These are phyloP conservation scores for Stephanodiscus triporus DNA, from an alignment of 108 stramenopile genomes.

Conservation along the genomic window DNA sequence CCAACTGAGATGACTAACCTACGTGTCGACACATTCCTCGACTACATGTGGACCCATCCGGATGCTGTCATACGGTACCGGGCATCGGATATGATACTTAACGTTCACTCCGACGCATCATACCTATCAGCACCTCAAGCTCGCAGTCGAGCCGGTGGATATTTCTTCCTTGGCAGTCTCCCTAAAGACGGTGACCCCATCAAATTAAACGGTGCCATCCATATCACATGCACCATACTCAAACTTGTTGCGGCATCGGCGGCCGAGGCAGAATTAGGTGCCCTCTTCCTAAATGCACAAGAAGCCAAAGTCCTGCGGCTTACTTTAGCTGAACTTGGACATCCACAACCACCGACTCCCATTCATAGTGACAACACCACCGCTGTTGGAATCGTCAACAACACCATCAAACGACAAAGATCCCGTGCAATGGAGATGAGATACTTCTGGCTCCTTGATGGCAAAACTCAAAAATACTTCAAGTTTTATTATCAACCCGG, in stretches of 20 bases:
- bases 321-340: constrained; percentile 37
- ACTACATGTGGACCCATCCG: constrained; percentile 53
- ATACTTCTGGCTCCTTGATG: constrained; percentile 12
- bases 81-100: constrained; percentile 45
- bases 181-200: neutral
- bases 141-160: constrained; percentile 43
- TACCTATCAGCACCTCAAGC: constrained; percentile 40
- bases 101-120: constrained; percentile 3
- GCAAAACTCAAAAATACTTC: constrained; percentile 4
- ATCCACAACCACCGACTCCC: constrained; percentile 51
- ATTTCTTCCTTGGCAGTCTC: constrained; percentile 22
- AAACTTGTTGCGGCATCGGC: constrained; percentile 29
- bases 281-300: constrained; percentile 38
- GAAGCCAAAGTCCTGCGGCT: constrained; percentile 23
- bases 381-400: constrained; percentile 48
- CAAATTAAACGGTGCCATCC: constrained; percentile 31
- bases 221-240: constrained; percentile 16
- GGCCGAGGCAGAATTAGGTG: constrained; percentile 50
- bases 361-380: constrained; percentile 41
- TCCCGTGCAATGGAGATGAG: constrained; percentile 25
- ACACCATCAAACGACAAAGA: constrained; percentile 18
- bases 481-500: constrained; percentile 15
- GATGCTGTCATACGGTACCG: constrained; percentile 40
- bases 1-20: constrained; percentile 10
- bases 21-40: constrained; percentile 29